These are phyloP conservation scores for Chlamydomonas sphaeroides DNA, from an alignment of 139 green algal genomes.

Conservation along the genomic window DNA sequence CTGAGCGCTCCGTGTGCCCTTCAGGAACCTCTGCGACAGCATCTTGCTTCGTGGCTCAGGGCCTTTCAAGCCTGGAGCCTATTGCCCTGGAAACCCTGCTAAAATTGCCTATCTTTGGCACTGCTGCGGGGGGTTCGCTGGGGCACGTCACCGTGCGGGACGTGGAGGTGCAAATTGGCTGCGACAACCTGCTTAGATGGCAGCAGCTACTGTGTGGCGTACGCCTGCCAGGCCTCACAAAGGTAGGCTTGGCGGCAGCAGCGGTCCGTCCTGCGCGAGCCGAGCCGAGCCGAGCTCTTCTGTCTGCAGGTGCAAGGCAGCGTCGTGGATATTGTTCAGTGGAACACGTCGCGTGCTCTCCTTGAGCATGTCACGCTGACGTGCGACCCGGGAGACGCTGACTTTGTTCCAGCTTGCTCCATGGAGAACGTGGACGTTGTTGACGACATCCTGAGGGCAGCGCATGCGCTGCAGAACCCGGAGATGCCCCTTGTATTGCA, in stretches of 20 bases:
- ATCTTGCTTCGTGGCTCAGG: no score
- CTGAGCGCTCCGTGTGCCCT: no score
- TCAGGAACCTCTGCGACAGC: no score
- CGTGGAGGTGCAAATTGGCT: not conserved
- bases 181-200: not conserved
- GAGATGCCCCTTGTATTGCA: constrained; percentile 7
- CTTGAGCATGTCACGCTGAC: constrained; percentile 11
- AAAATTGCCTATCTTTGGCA: no score
- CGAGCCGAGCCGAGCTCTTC: not conserved
- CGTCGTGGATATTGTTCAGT: not conserved
- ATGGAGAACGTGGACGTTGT: not conserved
- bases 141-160: not conserved
- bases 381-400: not conserved
- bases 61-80: no score
- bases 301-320: not conserved
- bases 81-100: no score
- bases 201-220: not conserved
- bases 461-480: not conserved
- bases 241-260: not conserved
- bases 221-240: not conserved
- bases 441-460: constrained; percentile 3
- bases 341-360: not conserved
- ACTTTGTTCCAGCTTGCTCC: not conserved
- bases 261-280: not conserved
- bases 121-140: no score